Evolutionary conservation across 2,329 filamentous ascomycete species (phyloP), one percentile per base, ranked within the genome.

Genomic region (Nigrospora oryzae): DNA sequence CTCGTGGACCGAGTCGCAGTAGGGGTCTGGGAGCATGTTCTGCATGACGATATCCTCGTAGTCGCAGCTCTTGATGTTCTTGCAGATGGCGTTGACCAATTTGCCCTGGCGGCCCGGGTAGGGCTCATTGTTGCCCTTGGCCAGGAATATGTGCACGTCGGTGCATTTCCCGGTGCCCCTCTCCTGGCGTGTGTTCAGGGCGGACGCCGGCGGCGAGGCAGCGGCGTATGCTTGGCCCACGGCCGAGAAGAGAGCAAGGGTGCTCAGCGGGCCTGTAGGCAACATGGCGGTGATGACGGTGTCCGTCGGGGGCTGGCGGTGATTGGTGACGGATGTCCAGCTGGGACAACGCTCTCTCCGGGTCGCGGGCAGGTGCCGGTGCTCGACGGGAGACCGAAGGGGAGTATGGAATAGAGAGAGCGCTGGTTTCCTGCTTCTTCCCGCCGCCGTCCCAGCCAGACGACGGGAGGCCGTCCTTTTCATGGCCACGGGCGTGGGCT

Each of bases 1-100:
- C 36, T 63, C 60, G 12, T 56, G 56, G 10, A 70, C 61, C 1
- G 65, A 60, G 17, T 56, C 48, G 54, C 63, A 68, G 53, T 66
- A 68, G 8, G 53, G 50, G 14, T 54, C 52, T 32, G 55, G 46
- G 12, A 56, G 46, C 11, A 54, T 53, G 48, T 63, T 61, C 44
- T 57, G 52, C 49, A 53, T 61, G 28, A 56, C 49, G 34, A 67
- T 57, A 47, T 67, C 48, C 47, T 60, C 55, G 11, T 48, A 48
- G 39, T 48, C 46, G 39, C 46, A 48, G 13, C 15, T 41, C 12
- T 37, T 33, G 11, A 60, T 48, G 10, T 53, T 56, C 19, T 53
- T 42, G 48, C 60, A 63, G 34, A 61, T 57, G 23, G 58, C 58
- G 41, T 55, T 49, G 7, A 62, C 53, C 11, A 64, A 53, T 40